phyloP scores from a whole-genome alignment of 2,329 filamentous ascomycete species.

The Fusarium sp. region DNA sequence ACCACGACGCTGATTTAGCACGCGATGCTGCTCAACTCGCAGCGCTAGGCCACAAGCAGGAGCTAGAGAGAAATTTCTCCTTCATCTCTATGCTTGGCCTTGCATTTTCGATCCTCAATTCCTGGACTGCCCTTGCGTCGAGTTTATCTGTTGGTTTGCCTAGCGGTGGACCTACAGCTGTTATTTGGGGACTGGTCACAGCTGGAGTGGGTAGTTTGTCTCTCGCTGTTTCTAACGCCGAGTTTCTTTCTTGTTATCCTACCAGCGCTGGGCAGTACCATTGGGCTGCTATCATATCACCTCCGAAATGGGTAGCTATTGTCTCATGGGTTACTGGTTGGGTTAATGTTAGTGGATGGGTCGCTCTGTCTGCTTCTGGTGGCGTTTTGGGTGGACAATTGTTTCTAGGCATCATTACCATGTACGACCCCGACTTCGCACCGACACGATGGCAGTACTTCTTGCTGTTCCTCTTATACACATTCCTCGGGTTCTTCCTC shows the following conservation, averaged over 20 bases:
- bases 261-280: not conserved
- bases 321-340: not conserved
- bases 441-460: not conserved
- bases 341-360: not conserved
- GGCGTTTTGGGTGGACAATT: not conserved
- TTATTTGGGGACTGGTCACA: not conserved
- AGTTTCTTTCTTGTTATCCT: not conserved
- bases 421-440: not conserved
- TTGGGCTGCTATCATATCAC: not conserved
- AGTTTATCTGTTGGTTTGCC: not conserved
- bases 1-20: not conserved
- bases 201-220: not conserved
- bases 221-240: not conserved
- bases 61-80: not conserved
- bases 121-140: not conserved
- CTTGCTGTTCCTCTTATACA: not conserved
- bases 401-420: not conserved
- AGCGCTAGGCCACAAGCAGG: not conserved
- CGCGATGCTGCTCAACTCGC: not conserved
- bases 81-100: not conserved
- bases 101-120: not conserved
- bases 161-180: not conserved
- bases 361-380: not conserved
- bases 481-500: rapidly evolving
- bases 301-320: not conserved